Evolutionary conservation across 1,284 basidiomycete species (phyloP).

Genomic region (Ceratobasidium papillatum): DNA sequence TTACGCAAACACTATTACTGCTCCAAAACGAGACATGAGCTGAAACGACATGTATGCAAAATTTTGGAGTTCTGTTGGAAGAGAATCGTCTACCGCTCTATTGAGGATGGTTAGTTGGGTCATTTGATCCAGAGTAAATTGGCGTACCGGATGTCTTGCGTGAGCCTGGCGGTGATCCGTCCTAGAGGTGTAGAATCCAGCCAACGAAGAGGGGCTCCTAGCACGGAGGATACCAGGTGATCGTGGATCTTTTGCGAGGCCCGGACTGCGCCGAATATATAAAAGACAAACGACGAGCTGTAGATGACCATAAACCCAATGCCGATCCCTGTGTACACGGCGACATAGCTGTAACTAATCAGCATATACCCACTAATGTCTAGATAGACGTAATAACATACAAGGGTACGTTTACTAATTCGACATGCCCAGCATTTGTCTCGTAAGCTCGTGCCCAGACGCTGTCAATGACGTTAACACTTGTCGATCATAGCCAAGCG

Average conservation of each 20-base stretch:
- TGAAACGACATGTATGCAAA: conserved; percentile 52
- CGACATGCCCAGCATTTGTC: conserved; percentile 43
- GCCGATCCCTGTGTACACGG: conserved; percentile 51
- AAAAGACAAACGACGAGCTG: conserved; percentile 50
- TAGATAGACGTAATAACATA: conserved; percentile 40
- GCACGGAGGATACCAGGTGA: conserved; percentile 63
- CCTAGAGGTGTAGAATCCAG: conserved; percentile 56
- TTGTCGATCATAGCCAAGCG: neutral
- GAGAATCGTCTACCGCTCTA: conserved; percentile 30
- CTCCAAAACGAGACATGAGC: conserved; percentile 53
- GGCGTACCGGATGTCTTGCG: conserved; percentile 54
- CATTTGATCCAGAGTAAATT: conserved; percentile 46
- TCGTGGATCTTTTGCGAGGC: conserved; percentile 68
- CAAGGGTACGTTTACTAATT: conserved; percentile 50
- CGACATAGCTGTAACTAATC: conserved; percentile 48
- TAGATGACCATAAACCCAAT: conserved; percentile 34
- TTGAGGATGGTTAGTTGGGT: conserved; percentile 16
- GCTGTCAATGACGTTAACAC: neutral
- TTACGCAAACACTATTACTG: conserved; percentile 53
- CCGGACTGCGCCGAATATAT: conserved; percentile 56
- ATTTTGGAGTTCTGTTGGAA: conserved; percentile 45
- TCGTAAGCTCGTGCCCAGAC: conserved; percentile 55
- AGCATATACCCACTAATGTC: neutral
- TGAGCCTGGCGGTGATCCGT: conserved; percentile 55
- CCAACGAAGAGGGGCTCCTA: conserved; percentile 63